Percentiles rank a stretch among this genome's conserved stretches.
These are phyloP conservation scores for Diaporthe australafricana DNA, from an alignment of 2,329 filamentous ascomycete species.

Conservation along the genomic window DNA sequence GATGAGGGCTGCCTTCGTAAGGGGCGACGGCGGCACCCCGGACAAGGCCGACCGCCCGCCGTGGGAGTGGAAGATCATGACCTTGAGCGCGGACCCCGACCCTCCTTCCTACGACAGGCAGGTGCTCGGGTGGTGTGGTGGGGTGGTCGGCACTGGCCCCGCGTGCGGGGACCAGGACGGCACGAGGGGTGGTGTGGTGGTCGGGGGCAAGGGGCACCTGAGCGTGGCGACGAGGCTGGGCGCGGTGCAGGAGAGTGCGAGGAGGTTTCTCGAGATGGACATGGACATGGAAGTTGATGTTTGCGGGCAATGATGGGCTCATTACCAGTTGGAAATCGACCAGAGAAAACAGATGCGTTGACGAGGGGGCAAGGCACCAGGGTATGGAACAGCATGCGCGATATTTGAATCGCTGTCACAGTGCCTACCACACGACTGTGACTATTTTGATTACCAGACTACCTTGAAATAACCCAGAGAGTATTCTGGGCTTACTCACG, in stretches of 20 bases:
- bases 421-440: neutral
- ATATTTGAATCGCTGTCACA: no score
- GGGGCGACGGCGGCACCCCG: constrained; percentile 45
- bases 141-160: neutral
- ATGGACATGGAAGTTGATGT: constrained; percentile 30
- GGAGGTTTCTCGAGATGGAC: constrained; percentile 31
- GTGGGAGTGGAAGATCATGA: constrained; percentile 51
- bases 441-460: neutral
- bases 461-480: neutral
- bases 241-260: constrained; percentile 32
- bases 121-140: constrained; percentile 39
- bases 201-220: neutral
- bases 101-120: constrained; percentile 37
- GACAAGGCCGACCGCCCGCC: constrained; percentile 44
- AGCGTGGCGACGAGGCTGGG: constrained; percentile 22
- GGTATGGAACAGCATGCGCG: no score
- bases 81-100: constrained; percentile 41
- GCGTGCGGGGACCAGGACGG: neutral
- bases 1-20: constrained; percentile 46
- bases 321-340: no score
- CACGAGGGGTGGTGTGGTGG: neutral
- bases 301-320: constrained; percentile 7
- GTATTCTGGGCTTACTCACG: neutral
- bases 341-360: no score
- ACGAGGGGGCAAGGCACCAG: no score